Evolutionary conservation across 352 stramenopile species (phyloP).

Genomic region (Phytophthora gonapodyides): DNA sequence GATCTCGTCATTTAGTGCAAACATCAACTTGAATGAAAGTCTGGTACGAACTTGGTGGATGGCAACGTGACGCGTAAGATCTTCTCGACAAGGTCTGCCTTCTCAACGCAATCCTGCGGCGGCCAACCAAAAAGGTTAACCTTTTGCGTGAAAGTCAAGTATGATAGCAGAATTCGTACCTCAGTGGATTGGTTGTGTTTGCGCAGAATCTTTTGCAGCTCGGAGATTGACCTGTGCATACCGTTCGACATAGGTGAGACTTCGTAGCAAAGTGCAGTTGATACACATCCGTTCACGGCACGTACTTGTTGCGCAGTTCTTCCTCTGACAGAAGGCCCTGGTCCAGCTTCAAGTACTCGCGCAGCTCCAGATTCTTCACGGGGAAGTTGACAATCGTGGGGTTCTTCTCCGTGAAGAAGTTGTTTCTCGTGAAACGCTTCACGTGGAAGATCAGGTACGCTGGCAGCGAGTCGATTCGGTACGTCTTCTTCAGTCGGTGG

Average conservation of each 20-base stretch:
- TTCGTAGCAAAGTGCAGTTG: background rate
- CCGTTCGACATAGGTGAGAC: background rate
- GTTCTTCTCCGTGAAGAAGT: constrained; percentile 99
- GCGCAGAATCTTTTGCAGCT: constrained; percentile 62
- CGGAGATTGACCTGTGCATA: constrained; percentile 53
- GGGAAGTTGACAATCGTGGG: constrained; percentile 99
- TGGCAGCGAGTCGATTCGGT: constrained; percentile 93
- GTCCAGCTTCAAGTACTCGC: constrained; percentile 82
- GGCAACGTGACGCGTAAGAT: constrained; percentile 53
- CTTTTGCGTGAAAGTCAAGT: background rate
- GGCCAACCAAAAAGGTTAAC: background rate
- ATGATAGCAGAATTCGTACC: constrained; percentile 22
- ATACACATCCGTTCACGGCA: background rate
- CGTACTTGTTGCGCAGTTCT: constrained; percentile 52
- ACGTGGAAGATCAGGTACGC: constrained; percentile 98
- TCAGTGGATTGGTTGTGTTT: constrained; percentile 57
- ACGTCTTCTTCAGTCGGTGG: constrained; percentile 90
- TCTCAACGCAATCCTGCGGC: constrained; percentile 78
- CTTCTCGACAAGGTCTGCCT: constrained; percentile 74
- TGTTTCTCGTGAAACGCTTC: constrained; percentile 97
- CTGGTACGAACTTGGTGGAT: constrained; percentile 63
- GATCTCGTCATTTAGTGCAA: constrained; percentile 1
- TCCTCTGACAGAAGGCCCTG: constrained; percentile 52
- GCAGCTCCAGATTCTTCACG: constrained; percentile 98
- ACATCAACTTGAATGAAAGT: constrained; percentile 11